A percentile compares a stretch with the other conserved stretches of the same genome.
These are phyloP conservation scores for Phymatotrichopsis omnivora DNA, from an alignment of 2,329 filamentous ascomycete species.

Conservation along the genomic window DNA sequence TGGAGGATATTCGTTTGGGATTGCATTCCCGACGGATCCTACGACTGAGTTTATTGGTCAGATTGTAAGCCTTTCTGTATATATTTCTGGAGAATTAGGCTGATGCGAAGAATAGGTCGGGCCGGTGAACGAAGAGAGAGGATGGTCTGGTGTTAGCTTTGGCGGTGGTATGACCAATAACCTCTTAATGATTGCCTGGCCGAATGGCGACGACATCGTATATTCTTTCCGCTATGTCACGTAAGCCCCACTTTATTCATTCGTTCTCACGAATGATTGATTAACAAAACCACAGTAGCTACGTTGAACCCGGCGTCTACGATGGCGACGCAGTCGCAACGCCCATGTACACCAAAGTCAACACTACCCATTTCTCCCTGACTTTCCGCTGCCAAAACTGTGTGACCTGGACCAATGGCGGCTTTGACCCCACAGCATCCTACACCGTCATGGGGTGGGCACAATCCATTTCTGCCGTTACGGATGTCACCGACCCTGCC, in stretches of 20 bases:
- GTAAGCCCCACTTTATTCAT: slow-evolving; percentile 28
- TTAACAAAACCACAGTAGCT: slow-evolving; percentile 34
- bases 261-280: neutral
- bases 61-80: slow-evolving; percentile 36
- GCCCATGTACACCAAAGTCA: slow-evolving; percentile 45
- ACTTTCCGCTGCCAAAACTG: slow-evolving; percentile 46
- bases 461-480: slow-evolving; percentile 34
- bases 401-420: slow-evolving; percentile 41
- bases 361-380: slow-evolving; percentile 44
- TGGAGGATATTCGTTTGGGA: slow-evolving; percentile 41
- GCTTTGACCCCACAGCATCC: slow-evolving; percentile 31
- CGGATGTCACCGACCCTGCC: slow-evolving; percentile 33
- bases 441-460: slow-evolving; percentile 37
- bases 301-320: slow-evolving; percentile 42
- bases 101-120: slow-evolving; percentile 20
- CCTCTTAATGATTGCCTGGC: slow-evolving; percentile 44
- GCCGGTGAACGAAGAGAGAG: slow-evolving; percentile 37
- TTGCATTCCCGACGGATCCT: slow-evolving; percentile 43
- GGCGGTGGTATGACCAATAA: slow-evolving; percentile 41
- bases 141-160: slow-evolving; percentile 44
- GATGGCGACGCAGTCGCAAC: slow-evolving; percentile 38
- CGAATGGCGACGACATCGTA: slow-evolving; percentile 39
- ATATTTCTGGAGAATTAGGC: neutral
- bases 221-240: slow-evolving; percentile 37
- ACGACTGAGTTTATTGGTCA: slow-evolving; percentile 47